Evolutionary conservation across 805 yeast genomes (phyloP).

Genomic region (Saturnispora saitoi): DNA sequence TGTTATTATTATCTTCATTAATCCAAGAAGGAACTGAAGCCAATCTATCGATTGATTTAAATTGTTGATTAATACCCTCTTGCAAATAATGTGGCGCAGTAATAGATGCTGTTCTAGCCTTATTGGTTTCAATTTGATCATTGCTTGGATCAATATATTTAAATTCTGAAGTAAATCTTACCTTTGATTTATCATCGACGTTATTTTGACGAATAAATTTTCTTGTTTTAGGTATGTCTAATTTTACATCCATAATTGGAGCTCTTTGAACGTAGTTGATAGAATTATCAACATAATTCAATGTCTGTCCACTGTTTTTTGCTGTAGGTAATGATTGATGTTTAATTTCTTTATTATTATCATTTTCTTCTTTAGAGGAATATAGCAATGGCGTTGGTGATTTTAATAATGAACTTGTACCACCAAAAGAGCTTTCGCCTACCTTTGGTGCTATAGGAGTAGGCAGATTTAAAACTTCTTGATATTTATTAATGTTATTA

Average conservation of each 20-base stretch:
- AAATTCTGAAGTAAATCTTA: constrained; percentile 15
- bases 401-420: neutral
- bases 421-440: neutral
- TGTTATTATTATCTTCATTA: constrained; percentile 6
- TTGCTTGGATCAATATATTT: constrained; percentile 6
- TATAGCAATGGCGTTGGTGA: neutral
- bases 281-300: too few relatives aligned
- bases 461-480: constrained; percentile 19
- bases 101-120: neutral
- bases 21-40: constrained; percentile 23
- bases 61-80: constrained; percentile 5
- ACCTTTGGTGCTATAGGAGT: constrained; percentile 15
- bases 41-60: constrained; percentile 24
- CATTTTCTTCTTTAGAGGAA: constrained; percentile 2
- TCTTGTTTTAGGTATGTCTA: constrained; percentile 5
- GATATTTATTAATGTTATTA: constrained; percentile 1
- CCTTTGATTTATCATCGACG: neutral
- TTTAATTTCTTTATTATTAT: neutral
- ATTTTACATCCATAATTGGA: neutral
- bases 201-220: constrained; percentile 5
- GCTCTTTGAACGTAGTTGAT: too few relatives aligned
- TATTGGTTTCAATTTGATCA: neutral
- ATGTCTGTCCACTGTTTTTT: neutral
- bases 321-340: neutral
- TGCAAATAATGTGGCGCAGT: neutral